phyloP scores from a whole-genome alignment of 192 early-diverging fungal species.

The Physocladia obscura region DNA sequence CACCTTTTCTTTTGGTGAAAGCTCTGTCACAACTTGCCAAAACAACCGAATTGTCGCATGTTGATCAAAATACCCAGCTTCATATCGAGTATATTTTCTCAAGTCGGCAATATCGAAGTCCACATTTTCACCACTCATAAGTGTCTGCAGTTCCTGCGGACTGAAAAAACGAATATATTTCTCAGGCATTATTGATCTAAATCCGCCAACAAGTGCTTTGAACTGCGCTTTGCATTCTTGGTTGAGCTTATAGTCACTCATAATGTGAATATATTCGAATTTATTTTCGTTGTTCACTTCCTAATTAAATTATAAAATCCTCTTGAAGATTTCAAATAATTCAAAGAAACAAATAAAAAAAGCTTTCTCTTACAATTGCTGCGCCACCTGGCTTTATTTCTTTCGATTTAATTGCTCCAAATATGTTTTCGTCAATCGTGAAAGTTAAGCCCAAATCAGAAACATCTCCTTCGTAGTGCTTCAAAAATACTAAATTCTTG shows the following conservation, averaged over 20 bases:
- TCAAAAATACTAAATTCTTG: constrained; percentile 49
- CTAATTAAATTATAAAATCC: background rate
- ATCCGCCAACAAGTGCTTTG: constrained; percentile 31
- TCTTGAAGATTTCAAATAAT: background rate
- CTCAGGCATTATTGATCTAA: constrained; percentile 31
- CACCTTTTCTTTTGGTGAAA: constrained; percentile 31
- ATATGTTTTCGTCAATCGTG: constrained; percentile 43
- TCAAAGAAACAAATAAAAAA: background rate
- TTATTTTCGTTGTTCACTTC: constrained; percentile 35
- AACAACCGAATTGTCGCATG: constrained; percentile 36
- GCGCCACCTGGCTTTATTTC: constrained; percentile 34
- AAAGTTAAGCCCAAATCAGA: constrained; percentile 45
- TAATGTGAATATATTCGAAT: constrained; percentile 33
- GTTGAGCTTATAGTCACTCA: constrained; percentile 32
- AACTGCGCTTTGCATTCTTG: constrained; percentile 39
- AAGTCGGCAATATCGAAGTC: constrained; percentile 34
- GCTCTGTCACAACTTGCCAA: constrained; percentile 36
- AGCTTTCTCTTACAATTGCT: constrained; percentile 11
- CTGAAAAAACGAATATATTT: constrained; percentile 32
- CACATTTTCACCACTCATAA: constrained; percentile 36
- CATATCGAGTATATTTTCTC: constrained; percentile 28
- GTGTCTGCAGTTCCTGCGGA: constrained; percentile 24
- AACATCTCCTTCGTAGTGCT: constrained; percentile 48
- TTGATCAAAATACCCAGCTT: constrained; percentile 41
- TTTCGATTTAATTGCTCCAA: constrained; percentile 35